Evolutionary conservation across 1,284 basidiomycete genomes (phyloP), one percentile per base, ranked within the genome.

Genomic region (Coriolopsis trogii): DNA sequence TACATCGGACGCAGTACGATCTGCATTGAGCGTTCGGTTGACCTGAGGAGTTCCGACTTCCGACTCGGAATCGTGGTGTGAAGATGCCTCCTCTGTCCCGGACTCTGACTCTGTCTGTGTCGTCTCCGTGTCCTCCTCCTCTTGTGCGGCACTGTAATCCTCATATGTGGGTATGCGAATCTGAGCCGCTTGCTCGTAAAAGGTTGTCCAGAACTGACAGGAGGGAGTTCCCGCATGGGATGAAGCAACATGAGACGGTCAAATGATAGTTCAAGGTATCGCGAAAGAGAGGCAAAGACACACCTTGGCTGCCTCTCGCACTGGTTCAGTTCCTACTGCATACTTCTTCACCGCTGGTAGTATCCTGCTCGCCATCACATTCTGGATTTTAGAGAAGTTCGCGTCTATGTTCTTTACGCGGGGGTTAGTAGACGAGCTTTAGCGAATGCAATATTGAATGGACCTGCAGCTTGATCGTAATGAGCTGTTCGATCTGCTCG

Each of bases 141-240:
- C 82, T 42, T 81, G 77, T 25, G 75, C 70, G 8, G 77, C 78
- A 20, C 76, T 80, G 60, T 84, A 77, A 48, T 91, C 85, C 28
- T 86, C 85, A 49, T 80, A 79, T 8, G 84, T 82, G 18, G 87
- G 85, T 44, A 94, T 87, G 36, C 85, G 84, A 34, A 95, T 88
- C 62, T 93, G 87, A 2, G 94, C 93, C 5, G 93, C 92, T 59
- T 89, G 83, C 65, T 95, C 93, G 67, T 93, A 98, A 76, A 98
- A 98, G 1, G 89, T 87, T n/a, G 88, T 87, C 95, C 95, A 98
- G 69, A 97, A 97, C 89, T 94, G 58, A n/a, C n/a, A n/a, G n/a
- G n/a, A n/a, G n/a, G n/a, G n/a, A n/a, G n/a, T n/a, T n/a, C n/a
- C n/a, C n/a, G n/a, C n/a, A n/a, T n/a, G n/a, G n/a, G n/a, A n/a